Base-by-base conservation (phyloP, 306 rosid genomes). In the Lathyrus sativus region DNA sequence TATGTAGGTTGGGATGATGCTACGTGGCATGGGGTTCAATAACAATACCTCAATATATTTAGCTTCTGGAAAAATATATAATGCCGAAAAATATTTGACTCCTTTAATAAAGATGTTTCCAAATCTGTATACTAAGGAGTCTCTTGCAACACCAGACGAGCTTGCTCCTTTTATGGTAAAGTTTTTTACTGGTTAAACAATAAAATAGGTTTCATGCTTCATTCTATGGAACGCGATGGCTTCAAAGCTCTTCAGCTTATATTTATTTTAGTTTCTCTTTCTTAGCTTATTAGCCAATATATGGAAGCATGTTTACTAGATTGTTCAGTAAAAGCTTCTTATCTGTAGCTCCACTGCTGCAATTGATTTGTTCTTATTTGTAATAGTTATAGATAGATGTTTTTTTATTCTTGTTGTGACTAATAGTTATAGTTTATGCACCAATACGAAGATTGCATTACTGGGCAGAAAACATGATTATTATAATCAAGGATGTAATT, bases 11-110 rank as follows among this genome's bases (percentile, higher is more conserved):
- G 99, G 97, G 33, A 78, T 90, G 92, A 84, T 95, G 89, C 85
- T 95, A 35, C 91, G 92, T 9, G 99, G 95, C 75, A 87, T 95
- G 96, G 99, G 97, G 49, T 88, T 95, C 70, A 82, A 82, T 74
- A 90, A 90, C 79, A 80, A 71, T 69, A 95, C 96, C 4, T 81
- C 92, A 65, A 82, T 95, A 71, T 95, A 83, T 81, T 82, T 95
- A 81, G 99, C 97, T 62, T 85, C 99, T 7, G 99, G 99, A 35
- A 85, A 87, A 82, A 83, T 90, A 77, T 95, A 90, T 79, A 70
- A 69, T 51, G 85, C 82, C 29, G 95, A 88, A 75, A 95, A 83
- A 77, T 79, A 88, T 81, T 80, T 95, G 72, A 81, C 86, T 74
- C 97, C 99, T 45, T 79, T 95, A 45, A 53, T 56, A 9, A 72